Percentiles rank a stretch among this genome's conserved stretches.
Evolutionary conservation across 2,329 filamentous ascomycete species (phyloP).

Genomic region (Beauveria caledonica): DNA sequence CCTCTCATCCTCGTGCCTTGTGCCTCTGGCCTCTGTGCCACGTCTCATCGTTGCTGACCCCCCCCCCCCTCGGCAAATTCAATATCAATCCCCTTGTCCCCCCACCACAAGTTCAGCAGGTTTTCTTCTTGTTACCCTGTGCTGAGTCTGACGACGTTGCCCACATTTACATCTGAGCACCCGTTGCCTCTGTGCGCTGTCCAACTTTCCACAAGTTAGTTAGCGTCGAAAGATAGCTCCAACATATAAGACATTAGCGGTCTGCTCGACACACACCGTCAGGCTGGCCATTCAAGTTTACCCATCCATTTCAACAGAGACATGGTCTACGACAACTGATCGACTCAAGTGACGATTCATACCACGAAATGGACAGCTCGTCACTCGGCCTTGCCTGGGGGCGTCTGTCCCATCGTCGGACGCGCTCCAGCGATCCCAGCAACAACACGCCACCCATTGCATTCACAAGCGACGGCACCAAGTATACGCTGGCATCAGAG

Average conservation of each 20-base stretch:
- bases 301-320: background rate
- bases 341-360: background rate
- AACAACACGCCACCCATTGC: background rate
- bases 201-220: background rate
- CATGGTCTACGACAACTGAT: background rate
- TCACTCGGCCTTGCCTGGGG: conserved; percentile 5
- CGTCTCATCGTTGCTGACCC: conserved; percentile 1
- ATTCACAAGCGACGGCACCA: conserved; percentile 6
- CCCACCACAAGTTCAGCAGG: background rate
- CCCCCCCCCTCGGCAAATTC: background rate
- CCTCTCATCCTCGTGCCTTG: no score
- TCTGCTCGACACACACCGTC: background rate
- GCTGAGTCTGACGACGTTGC: background rate
- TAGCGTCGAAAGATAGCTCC: background rate
- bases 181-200: conserved; percentile 1
- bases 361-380: conserved; percentile 1
- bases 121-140: background rate
- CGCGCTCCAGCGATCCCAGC: conserved; percentile 1
- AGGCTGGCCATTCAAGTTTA: no score
- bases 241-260: conserved; percentile 1
- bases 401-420: conserved; percentile 5
- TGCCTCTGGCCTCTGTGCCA: conserved; percentile 6
- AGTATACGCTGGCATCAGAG: background rate
- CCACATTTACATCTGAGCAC: background rate
- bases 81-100: conserved; percentile 6